A percentile compares a stretch with the other conserved stretches of the same genome.
These are phyloP conservation scores for Penicillium nordicum DNA, from an alignment of 2,329 filamentous ascomycete species.

Conservation along the genomic window DNA sequence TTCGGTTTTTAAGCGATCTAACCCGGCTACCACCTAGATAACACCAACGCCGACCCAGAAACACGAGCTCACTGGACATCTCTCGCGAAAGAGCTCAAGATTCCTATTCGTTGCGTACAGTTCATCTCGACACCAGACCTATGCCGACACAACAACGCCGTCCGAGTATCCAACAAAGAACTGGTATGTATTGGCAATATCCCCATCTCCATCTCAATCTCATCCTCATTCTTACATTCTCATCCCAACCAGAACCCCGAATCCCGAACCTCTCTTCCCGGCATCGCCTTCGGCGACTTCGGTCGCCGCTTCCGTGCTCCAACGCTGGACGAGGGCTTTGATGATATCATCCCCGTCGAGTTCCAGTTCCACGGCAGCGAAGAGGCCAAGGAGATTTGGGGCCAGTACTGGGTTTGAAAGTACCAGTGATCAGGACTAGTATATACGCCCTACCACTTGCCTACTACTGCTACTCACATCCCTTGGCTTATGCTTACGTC, in stretches of 20 bases:
- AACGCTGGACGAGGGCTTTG: slow-evolving; percentile 71
- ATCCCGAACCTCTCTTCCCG: slow-evolving; percentile 67
- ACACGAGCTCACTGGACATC: slow-evolving; percentile 75
- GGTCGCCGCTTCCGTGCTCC: slow-evolving; percentile 70
- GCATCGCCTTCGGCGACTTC: slow-evolving; percentile 76
- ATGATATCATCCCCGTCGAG: slow-evolving; percentile 70
- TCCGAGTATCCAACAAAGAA: slow-evolving; percentile 62
- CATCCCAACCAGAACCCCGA: slow-evolving; percentile 65
- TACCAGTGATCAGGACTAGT: background rate
- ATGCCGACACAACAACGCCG: slow-evolving; percentile 81
- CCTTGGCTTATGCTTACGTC: background rate
- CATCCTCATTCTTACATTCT: background rate
- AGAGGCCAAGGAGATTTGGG: slow-evolving; percentile 69
- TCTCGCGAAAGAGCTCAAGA: slow-evolving; percentile 64
- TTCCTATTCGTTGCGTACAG: slow-evolving; percentile 80
- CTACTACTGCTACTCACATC: no score
- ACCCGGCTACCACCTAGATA: slow-evolving; percentile 59
- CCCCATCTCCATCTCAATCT: background rate
- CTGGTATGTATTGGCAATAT: slow-evolving; percentile 29
- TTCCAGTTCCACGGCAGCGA: slow-evolving; percentile 72
- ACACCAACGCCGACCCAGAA: slow-evolving; percentile 84
- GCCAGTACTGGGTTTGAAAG: slow-evolving; percentile 67
- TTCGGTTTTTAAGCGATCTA: slow-evolving; percentile 8
- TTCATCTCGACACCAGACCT: slow-evolving; percentile 71
- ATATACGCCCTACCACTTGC: background rate